A percentile compares a stretch with the other conserved stretches of the same genome.
Evolutionary conservation across 305 asterid species (phyloP).

Genomic region (Euphrasia arctica): DNA sequence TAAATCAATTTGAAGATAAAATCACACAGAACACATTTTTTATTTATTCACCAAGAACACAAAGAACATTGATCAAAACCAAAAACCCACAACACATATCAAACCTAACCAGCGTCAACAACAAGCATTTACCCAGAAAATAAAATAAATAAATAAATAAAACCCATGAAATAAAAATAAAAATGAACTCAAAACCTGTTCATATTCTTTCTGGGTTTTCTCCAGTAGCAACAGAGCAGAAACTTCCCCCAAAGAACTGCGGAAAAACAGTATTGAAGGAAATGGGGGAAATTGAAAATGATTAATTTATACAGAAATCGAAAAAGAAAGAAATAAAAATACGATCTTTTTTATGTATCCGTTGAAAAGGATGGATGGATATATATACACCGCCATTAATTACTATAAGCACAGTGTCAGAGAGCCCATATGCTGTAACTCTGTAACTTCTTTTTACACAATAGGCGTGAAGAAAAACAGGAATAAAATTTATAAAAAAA

Average conservation of each 20-base stretch:
- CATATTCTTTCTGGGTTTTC: conserved; percentile 31
- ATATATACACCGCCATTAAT: conserved; percentile 2
- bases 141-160: background rate
- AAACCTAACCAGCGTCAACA: conserved; percentile 1
- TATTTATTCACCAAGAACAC: background rate
- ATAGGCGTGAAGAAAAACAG: conserved; percentile 25
- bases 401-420: conserved; percentile 24
- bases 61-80: background rate
- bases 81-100: conserved; percentile 13
- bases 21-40: no score
- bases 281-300: conserved; percentile 6
- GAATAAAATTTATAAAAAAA: conserved; percentile 21
- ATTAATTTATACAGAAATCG: background rate
- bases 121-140: conserved; percentile 10
- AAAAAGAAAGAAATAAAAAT: conserved; percentile 2
- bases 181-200: conserved; percentile 16
- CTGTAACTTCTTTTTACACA: conserved; percentile 26
- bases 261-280: background rate
- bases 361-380: conserved; percentile 26
- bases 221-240: conserved; percentile 14
- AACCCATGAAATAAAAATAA: background rate
- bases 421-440: conserved; percentile 32
- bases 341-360: conserved; percentile 26
- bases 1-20: background rate
- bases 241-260: background rate